Percentiles rank a stretch among this genome's conserved stretches.
Evolutionary conservation across 1,284 basidiomycete genomes (phyloP).

Genomic region (Microbotryum saponariae): DNA sequence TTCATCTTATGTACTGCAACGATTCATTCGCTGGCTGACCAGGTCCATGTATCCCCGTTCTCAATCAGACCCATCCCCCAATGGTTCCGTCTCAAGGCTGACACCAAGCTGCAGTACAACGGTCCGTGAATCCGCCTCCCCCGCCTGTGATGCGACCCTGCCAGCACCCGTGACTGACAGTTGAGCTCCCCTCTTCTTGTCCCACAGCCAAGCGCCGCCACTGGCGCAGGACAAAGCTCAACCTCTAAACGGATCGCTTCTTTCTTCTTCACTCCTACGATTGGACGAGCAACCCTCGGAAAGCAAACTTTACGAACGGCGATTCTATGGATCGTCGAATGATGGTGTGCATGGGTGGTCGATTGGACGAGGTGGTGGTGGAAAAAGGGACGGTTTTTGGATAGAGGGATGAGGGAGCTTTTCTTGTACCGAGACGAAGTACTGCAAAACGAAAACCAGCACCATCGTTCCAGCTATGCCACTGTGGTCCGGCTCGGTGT

Average conservation of each 20-base stretch:
- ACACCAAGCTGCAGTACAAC: slow-evolving; percentile 38
- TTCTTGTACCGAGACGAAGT: no score
- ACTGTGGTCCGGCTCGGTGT: no score
- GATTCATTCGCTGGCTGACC: neutral
- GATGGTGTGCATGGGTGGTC: no score
- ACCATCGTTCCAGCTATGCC: no score
- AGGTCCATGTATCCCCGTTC: neutral
- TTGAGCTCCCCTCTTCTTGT: neutral
- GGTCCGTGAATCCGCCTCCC: neutral
- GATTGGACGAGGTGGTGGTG: no score
- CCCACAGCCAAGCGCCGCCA: slow-evolving; percentile 32
- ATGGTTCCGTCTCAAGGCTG: slow-evolving; percentile 36
- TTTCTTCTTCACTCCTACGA: neutral
- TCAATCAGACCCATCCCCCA: slow-evolving; percentile 32
- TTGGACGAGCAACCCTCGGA: neutral
- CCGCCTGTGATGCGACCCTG: neutral
- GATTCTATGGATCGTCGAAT: no score
- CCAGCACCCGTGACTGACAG: neutral
- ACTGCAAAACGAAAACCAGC: no score
- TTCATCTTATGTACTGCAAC: neutral
- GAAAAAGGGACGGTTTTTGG: no score
- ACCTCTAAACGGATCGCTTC: slow-evolving; percentile 15
- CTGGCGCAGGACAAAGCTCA: slow-evolving; percentile 37
- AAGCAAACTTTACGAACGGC: no score
- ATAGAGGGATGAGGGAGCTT: no score